phyloP scores from a whole-genome alignment of 768 basidiomycete genomes.

The Lentinula raphanica region DNA sequence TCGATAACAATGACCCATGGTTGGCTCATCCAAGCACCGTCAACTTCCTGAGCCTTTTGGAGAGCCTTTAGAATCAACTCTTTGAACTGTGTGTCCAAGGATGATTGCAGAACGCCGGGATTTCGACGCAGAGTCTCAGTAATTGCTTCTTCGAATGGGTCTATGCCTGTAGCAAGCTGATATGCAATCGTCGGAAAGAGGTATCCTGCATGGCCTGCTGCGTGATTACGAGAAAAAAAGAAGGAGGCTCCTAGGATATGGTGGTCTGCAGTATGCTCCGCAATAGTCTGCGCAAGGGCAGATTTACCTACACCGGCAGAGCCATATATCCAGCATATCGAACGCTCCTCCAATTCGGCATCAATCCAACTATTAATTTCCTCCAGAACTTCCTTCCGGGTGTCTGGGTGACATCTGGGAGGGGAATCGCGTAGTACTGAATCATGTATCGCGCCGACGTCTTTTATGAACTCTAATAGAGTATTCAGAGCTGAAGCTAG shows the following conservation, averaged over 20 bases:
- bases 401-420: constrained; percentile 15
- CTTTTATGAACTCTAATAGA: neutral
- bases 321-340: constrained; percentile 20
- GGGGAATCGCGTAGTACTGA: constrained; percentile 14
- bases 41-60: constrained; percentile 11
- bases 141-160: constrained; percentile 3
- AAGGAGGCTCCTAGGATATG: constrained; percentile 25
- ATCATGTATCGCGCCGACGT: constrained; percentile 13
- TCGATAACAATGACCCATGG: constrained; percentile 18
- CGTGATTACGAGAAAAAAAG: constrained; percentile 28
- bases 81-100: constrained; percentile 12
- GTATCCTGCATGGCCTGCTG: constrained; percentile 16
- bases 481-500: neutral
- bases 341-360: neutral
- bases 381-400: constrained; percentile 13
- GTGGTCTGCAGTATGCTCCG: constrained; percentile 13
- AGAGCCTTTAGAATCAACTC: too few species aligned
- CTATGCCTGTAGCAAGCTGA: constrained; percentile 18
- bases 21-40: neutral
- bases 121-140: constrained; percentile 11
- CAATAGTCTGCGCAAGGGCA: constrained; percentile 21
- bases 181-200: constrained; percentile 27
- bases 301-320: constrained; percentile 23
- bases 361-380: constrained; percentile 13
- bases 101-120: constrained; percentile 13